Evolutionary conservation across 768 basidiomycete species (phyloP).

Genomic region (Phylloporus arenicola): DNA sequence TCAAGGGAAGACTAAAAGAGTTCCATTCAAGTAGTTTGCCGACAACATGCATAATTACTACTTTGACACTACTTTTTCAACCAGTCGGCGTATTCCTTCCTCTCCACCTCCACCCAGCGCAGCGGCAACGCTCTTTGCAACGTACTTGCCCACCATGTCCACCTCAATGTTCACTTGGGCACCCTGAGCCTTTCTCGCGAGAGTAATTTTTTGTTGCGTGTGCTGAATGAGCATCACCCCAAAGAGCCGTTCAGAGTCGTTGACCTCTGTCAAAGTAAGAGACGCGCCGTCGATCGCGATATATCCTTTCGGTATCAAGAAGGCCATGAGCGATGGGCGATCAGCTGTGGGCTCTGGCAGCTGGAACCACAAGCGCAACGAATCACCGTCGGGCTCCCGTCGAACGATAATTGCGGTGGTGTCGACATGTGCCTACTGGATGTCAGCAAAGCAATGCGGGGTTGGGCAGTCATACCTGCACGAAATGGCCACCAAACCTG

Average conservation of each 20-base stretch:
- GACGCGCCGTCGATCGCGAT: constrained; percentile 92
- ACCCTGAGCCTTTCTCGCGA: constrained; percentile 69
- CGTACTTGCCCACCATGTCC: constrained; percentile 92
- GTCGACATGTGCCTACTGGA: constrained; percentile 84
- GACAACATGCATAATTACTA: background rate
- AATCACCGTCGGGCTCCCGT: constrained; percentile 74
- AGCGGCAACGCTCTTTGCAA: constrained; percentile 74
- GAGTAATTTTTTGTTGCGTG: constrained; percentile 82
- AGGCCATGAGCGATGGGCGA: constrained; percentile 64
- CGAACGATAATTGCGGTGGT: constrained; percentile 72
- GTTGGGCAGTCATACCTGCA: constrained; percentile 58
- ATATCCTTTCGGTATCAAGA: constrained; percentile 92
- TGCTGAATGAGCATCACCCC: constrained; percentile 95
- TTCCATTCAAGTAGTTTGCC: constrained; percentile 3
- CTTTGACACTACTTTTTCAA: constrained; percentile 53
- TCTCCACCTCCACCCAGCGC: constrained; percentile 54
- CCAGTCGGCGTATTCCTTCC: constrained; percentile 40
- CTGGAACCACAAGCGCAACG: constrained; percentile 78
- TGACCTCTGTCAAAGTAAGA: constrained; percentile 80
- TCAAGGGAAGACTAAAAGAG: background rate
- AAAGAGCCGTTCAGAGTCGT: constrained; percentile 58
- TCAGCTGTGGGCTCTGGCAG: constrained; percentile 54
- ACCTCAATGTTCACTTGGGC: constrained; percentile 91
- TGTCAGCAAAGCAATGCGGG: background rate
- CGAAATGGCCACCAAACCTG: constrained; percentile 95